Evolutionary conservation across 805 yeast genomes (phyloP), one percentile per base, ranked within the genome.

Genomic region (Kluyveromyces lactis): DNA sequence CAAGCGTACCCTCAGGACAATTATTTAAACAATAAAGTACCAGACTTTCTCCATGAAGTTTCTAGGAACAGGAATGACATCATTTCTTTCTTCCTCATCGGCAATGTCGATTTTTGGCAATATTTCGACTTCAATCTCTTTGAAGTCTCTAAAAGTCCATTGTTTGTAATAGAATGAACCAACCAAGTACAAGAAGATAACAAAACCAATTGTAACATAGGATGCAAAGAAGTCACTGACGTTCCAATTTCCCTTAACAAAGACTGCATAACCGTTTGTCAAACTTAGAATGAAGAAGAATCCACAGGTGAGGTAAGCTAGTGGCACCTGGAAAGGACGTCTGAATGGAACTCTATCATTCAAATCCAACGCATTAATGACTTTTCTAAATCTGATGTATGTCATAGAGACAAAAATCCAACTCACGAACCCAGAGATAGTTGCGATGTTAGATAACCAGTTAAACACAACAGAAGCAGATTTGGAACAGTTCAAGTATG

Each of bases 221-320:
- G 84, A 78, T 32, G 85, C 84, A 34, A 79, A 59, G 49, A 79
- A 79, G 53, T 76, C 76, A n/a, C 72, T 60, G 1, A 57, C 67
- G 13, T 64, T 66, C 60, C 73, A 75, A 31, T 59, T 49, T 16
- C 58, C 57, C 18, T 63, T 62, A 42, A 78, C 52, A 44, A 79
- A 79, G 10, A 77, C 82, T 3, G 73, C 79, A 52, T 75, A 79
- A 38, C 85, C 85, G 49, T 79, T 79, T 13, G 85, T 79, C 33
- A 79, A 38, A 31, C 77, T 59, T 37, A 79, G 46, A 15, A 79
- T 23, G 10, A 64, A 41, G 44, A 77, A 68, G 44, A 76, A 60
- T 26, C 63, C 48, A 32, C 75, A 59, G 10, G 71, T 66, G 37
- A 70, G 67, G 50, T 72, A 79, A 3, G 82, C 71, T 33, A 78